These are phyloP conservation scores for Nakataea oryzae DNA, from an alignment of 2,329 filamentous ascomycete species.

Conservation along the genomic window DNA sequence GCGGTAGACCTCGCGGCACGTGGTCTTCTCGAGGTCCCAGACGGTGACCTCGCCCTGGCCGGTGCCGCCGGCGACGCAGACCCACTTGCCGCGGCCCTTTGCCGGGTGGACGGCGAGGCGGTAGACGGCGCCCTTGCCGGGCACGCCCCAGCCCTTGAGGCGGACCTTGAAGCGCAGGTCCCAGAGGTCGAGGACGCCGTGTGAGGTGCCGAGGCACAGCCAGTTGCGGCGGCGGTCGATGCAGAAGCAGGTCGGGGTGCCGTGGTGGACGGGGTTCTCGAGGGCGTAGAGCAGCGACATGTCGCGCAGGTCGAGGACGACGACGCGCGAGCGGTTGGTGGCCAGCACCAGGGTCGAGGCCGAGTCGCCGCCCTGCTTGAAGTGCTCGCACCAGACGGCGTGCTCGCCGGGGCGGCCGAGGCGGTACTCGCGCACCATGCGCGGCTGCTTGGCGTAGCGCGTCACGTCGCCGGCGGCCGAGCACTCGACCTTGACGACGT, in stretches of 20 bases:
- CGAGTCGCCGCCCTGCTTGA: conserved; percentile 59
- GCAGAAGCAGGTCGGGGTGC: conserved; percentile 83
- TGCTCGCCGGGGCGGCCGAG: conserved; percentile 58
- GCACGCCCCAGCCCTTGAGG: conserved; percentile 79
- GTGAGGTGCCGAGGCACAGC: conserved; percentile 83
- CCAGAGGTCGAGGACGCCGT: conserved; percentile 90
- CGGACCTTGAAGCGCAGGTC: conserved; percentile 89
- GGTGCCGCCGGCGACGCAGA: conserved; percentile 83
- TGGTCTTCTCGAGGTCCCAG: conserved; percentile 87
- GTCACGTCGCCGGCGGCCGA: conserved; percentile 7
- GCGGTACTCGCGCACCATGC: conserved; percentile 68
- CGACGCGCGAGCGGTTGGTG: conserved; percentile 73
- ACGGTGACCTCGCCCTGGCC: conserved; percentile 82
- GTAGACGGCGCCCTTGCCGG: conserved; percentile 70
- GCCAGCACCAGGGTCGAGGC: conserved; percentile 72
- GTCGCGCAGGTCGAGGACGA: conserved; percentile 76
- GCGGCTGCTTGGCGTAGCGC: conserved; percentile 66
- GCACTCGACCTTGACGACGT: conserved; percentile 72
- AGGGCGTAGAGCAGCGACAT: conserved; percentile 77
- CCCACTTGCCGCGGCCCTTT: conserved; percentile 69
- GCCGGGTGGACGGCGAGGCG: conserved; percentile 69
- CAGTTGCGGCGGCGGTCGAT: conserved; percentile 80
- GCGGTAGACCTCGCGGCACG: conserved; percentile 84
- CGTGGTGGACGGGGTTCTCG: conserved; percentile 83
- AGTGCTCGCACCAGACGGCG: conserved; percentile 88